A percentile compares a stretch with the other conserved stretches of the same genome.
phyloP scores from a whole-genome alignment of 306 rosid genomes.

The Echinosophora koreensis region DNA sequence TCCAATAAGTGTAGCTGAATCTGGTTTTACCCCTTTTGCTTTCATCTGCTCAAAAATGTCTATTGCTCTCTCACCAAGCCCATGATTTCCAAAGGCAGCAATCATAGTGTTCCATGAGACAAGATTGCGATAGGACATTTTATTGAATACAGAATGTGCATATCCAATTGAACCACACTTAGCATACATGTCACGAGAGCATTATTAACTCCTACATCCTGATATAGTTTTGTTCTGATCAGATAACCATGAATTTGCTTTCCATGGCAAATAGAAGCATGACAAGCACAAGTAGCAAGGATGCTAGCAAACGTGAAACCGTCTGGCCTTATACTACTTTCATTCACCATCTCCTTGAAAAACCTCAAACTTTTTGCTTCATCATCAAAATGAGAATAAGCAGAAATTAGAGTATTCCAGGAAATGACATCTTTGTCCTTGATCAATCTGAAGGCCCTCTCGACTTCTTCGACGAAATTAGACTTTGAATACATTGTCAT shows the following conservation, averaged over 20 bases:
- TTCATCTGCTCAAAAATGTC: constrained; percentile 53
- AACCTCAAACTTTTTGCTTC: constrained; percentile 42
- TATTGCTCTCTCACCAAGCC: constrained; percentile 52
- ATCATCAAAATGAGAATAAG: constrained; percentile 46
- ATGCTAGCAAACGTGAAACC: constrained; percentile 54
- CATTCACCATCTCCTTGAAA: constrained; percentile 50
- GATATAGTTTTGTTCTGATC: constrained; percentile 38
- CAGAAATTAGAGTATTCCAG: constrained; percentile 56
- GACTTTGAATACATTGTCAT: constrained; percentile 51
- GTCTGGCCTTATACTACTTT: constrained; percentile 40
- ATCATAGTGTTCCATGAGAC: constrained; percentile 59
- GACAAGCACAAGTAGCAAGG: constrained; percentile 49
- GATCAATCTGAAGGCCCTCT: constrained; percentile 52
- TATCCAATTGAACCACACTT: constrained; percentile 55
- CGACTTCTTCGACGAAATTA: constrained; percentile 49
- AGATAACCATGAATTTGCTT: constrained; percentile 57
- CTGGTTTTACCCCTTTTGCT: constrained; percentile 49
- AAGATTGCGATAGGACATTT: constrained; percentile 44
- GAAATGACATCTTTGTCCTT: constrained; percentile 51
- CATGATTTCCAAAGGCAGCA: constrained; percentile 57
- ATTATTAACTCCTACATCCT: constrained; percentile 54
- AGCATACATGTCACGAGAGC: constrained; percentile 55
- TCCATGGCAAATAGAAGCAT: constrained; percentile 51
- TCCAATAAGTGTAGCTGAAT: constrained; percentile 53
- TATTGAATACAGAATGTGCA: constrained; percentile 49